A percentile compares a stretch with the other conserved stretches of the same genome.
Conservation (phyloP, 331 rosid species). For the Pyracantha coccinea region DNA sequence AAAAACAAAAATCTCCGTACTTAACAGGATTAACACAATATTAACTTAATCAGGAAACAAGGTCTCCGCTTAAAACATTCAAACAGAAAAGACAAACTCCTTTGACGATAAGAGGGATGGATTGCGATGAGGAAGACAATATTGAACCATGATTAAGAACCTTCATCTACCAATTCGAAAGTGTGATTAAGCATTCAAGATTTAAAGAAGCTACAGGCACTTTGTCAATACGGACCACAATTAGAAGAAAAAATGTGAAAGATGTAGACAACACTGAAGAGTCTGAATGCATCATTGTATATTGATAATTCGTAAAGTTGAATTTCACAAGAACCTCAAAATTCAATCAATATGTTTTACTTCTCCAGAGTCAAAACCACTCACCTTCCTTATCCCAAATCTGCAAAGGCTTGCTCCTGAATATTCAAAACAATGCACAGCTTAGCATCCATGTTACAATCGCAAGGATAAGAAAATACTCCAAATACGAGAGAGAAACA, state of each 20-base stretch:
- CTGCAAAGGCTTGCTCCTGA: conserved; percentile 89
- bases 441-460: conserved; percentile 10
- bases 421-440: background rate
- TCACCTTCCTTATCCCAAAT: conserved; percentile 97
- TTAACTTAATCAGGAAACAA: background rate
- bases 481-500: background rate
- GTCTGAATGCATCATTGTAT: background rate
- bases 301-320: background rate
- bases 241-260: background rate
- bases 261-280: background rate
- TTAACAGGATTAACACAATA: background rate
- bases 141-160: background rate
- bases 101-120: background rate
- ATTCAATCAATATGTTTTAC: background rate
- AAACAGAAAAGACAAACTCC: background rate
- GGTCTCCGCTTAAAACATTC: background rate
- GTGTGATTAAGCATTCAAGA: background rate
- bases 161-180: background rate
- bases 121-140: background rate
- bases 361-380: background rate
- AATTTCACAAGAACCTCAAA: background rate
- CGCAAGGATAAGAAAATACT: background rate
- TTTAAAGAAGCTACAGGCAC: background rate
- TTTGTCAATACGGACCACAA: background rate
- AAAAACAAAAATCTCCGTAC: background rate